phyloP scores from a whole-genome alignment of 2,329 filamentous ascomycete genomes.

The Paecilomyces formosus region DNA sequence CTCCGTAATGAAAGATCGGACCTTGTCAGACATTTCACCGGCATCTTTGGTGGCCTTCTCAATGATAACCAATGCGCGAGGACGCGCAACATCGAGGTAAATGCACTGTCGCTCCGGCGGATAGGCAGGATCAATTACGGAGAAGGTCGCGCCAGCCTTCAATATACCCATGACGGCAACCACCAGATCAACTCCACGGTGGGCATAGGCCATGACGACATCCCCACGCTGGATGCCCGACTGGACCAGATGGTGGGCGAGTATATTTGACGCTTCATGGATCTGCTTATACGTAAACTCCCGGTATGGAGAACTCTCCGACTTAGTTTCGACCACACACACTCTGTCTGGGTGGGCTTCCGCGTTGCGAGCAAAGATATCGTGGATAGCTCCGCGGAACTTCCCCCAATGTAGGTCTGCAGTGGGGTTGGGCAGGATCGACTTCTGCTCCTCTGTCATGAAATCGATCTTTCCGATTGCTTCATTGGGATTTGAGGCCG shows the following conservation, averaged over 20 bases:
- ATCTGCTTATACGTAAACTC: conserved; percentile 81
- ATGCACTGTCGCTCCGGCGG: conserved; percentile 74
- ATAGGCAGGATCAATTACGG: conserved; percentile 69
- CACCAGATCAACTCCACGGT: conserved; percentile 71
- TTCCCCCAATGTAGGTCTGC: conserved; percentile 38
- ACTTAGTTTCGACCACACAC: conserved; percentile 61
- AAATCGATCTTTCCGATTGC: conserved; percentile 38
- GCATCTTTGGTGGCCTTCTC: conserved; percentile 62
- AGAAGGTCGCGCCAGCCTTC: conserved; percentile 53
- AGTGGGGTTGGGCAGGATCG: conserved; percentile 30
- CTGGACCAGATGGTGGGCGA: conserved; percentile 71
- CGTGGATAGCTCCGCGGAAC: conserved; percentile 38
- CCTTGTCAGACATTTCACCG: conserved; percentile 54
- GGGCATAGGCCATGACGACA: conserved; percentile 87
- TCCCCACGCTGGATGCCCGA: conserved; percentile 70
- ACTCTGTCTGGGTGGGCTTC: conserved; percentile 58
- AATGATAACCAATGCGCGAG: conserved; percentile 65
- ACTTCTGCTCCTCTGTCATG: conserved; percentile 25
- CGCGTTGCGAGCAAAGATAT: conserved; percentile 45
- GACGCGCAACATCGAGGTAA: conserved; percentile 72
- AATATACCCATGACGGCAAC: conserved; percentile 72
- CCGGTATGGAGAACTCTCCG: conserved; percentile 47
- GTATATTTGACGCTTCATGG: conserved; percentile 69
- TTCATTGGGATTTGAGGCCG: conserved; percentile 30
- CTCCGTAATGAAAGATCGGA: conserved; percentile 61